phyloP scores from a whole-genome alignment of 164 flowering plant genomes.

The Taxillus chinensis region DNA sequence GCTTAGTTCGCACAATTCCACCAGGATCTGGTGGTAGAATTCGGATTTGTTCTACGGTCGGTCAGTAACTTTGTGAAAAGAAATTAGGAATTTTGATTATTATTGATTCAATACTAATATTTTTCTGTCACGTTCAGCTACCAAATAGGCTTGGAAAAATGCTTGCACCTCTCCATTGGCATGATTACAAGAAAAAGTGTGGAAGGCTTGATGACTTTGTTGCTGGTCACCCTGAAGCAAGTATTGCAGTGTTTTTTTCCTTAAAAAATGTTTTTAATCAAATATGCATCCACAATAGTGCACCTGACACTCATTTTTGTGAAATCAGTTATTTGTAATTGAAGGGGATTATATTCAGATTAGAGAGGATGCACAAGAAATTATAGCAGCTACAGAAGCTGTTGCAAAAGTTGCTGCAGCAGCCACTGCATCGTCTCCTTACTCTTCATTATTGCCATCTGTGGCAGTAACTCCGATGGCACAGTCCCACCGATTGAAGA shows the following conservation, averaged over 20 bases:
- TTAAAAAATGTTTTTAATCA: too few relatives aligned
- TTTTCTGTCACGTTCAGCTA: conserved; percentile 40
- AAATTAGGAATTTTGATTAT: not conserved
- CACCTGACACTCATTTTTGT: conserved; percentile 9
- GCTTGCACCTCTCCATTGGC: conserved; percentile 96
- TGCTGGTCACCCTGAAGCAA: conserved; percentile 65
- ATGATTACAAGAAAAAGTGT: conserved; percentile 78
- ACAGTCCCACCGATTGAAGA: conserved; percentile 56
- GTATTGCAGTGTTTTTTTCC: conserved; percentile 22
- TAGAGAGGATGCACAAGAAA: conserved; percentile 89
- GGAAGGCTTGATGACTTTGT: conserved; percentile 96
- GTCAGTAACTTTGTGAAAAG: conserved; percentile 13
- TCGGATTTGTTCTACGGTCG: conserved; percentile 82
- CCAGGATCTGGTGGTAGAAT: conserved; percentile 64
- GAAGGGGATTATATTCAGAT: conserved; percentile 89
- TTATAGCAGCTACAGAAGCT: conserved; percentile 85
- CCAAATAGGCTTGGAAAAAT: conserved; percentile 91
- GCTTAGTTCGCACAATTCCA: conserved; percentile 93
- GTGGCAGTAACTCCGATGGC: conserved; percentile 97
- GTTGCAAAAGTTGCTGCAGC: conserved; percentile 90
- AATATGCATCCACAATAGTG: too few relatives aligned
- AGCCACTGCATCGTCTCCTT: conserved; percentile 47
- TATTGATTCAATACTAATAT: too few relatives aligned
- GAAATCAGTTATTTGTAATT: conserved; percentile 67
- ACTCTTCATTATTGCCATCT: conserved; percentile 56